Conservation (phyloP, 2,329 filamentous ascomycete genomes). For the Ophiostoma sp. region DNA sequence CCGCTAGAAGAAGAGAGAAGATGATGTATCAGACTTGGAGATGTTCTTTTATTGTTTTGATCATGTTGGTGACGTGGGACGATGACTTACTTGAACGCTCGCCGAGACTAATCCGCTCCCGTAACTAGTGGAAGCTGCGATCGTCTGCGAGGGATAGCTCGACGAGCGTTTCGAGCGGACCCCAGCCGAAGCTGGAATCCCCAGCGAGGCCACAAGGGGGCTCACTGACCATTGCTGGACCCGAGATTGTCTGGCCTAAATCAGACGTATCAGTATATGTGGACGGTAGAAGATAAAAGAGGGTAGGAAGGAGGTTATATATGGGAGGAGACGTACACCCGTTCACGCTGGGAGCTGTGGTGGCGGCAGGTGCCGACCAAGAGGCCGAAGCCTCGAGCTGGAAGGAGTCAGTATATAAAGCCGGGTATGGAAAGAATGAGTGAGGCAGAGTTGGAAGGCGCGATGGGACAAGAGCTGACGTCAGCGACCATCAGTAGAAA, state of each 20-base stretch:
- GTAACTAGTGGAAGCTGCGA: background rate
- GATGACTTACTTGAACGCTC: constrained; percentile 5
- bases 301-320: background rate
- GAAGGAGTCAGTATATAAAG: background rate
- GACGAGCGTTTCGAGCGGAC: background rate
- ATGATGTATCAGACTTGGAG: background rate
- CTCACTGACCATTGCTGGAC: background rate
- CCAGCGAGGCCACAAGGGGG: background rate
- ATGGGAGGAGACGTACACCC: background rate
- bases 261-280: background rate
- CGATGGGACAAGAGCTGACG: background rate
- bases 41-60: background rate
- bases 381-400: background rate
- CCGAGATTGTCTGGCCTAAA: background rate
- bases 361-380: background rate
- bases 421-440: background rate
- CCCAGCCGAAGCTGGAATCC: background rate
- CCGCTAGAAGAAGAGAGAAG: background rate
- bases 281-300: background rate
- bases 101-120: background rate
- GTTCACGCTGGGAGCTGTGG: background rate
- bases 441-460: background rate
- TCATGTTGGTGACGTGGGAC: background rate
- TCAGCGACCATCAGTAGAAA: background rate
- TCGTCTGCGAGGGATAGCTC: background rate